Percentiles rank a stretch among this genome's conserved stretches.
phyloP scores from a whole-genome alignment of 2,329 filamentous ascomycete genomes.

The Pestalotiopsis sp. region DNA sequence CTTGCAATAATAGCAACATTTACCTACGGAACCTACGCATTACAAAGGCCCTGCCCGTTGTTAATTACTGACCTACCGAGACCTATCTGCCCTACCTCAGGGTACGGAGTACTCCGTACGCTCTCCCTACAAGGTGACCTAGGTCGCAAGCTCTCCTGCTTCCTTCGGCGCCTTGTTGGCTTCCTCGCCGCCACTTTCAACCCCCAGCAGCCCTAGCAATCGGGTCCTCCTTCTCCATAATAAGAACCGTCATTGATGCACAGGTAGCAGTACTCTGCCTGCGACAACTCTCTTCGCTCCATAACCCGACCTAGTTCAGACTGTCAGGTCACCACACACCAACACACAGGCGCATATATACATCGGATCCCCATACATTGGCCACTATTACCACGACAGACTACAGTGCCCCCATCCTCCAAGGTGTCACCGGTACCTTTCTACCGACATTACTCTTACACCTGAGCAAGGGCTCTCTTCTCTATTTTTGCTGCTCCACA shows the following conservation, averaged over 20 bases:
- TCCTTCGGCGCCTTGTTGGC: not conserved
- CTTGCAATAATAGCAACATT: not conserved
- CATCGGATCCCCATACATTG: not conserved
- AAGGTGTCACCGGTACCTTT: not conserved
- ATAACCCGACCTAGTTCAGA: not conserved
- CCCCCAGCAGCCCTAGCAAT: not conserved
- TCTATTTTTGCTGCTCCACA: constrained; percentile 1
- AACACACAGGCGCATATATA: not conserved
- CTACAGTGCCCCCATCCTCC: not conserved
- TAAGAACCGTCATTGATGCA: not conserved
- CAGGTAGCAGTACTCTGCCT: not conserved
- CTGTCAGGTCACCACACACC: not conserved
- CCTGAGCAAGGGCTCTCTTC: not conserved
- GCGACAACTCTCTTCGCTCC: not conserved
- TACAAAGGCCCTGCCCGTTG: no score
- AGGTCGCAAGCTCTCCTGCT: not conserved
- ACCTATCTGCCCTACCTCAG: no score
- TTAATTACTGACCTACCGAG: no score
- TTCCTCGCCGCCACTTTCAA: not conserved
- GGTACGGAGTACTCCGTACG: not conserved
- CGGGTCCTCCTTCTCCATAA: not conserved
- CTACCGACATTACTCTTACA: not conserved
- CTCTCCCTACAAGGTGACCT: not conserved
- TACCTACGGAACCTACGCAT: no score
- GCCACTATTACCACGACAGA: not conserved